Percentiles rank a stretch among this genome's conserved stretches.
phyloP scores from a whole-genome alignment of 202 grass and related monocot species.

The Bolboschoenoplectus hybrid region DNA sequence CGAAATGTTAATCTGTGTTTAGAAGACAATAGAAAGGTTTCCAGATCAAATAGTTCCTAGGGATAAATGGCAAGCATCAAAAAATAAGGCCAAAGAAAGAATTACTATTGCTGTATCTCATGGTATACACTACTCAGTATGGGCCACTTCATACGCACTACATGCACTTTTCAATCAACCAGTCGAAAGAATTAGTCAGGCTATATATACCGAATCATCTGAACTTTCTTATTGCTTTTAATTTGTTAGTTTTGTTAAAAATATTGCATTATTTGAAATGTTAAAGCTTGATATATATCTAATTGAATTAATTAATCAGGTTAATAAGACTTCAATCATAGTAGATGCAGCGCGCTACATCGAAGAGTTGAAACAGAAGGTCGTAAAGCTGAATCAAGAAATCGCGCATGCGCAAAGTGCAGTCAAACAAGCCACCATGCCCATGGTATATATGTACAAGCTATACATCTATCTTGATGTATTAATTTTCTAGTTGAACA shows the following conservation, averaged over 20 bases:
- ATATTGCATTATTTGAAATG: neutral
- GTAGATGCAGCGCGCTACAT: conserved; percentile 71
- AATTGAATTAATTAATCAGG: conserved; percentile 32
- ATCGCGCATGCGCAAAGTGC: conserved; percentile 34
- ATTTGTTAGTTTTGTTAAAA: neutral
- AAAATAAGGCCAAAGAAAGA: neutral
- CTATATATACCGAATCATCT: neutral
- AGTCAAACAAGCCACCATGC: conserved; percentile 24
- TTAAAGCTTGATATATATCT: neutral
- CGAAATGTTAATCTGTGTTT: neutral
- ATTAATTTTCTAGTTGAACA: neutral
- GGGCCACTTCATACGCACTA: neutral
- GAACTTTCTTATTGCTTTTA: neutral
- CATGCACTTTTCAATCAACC: neutral
- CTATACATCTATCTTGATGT: neutral
- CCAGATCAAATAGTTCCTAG: neutral
- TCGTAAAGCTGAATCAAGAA: conserved; percentile 65
- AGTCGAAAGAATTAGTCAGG: neutral
- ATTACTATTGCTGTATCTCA: neutral
- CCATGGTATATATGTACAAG: conserved; percentile 41
- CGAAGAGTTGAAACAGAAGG: conserved; percentile 73
- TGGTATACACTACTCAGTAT: neutral
- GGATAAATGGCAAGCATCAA: conserved; percentile 7
- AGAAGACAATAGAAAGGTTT: neutral
- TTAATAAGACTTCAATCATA: conserved; percentile 62